Base-by-base conservation (phyloP, 1,139 yeast species). In the Keqinozyma sinolaborantium region DNA sequence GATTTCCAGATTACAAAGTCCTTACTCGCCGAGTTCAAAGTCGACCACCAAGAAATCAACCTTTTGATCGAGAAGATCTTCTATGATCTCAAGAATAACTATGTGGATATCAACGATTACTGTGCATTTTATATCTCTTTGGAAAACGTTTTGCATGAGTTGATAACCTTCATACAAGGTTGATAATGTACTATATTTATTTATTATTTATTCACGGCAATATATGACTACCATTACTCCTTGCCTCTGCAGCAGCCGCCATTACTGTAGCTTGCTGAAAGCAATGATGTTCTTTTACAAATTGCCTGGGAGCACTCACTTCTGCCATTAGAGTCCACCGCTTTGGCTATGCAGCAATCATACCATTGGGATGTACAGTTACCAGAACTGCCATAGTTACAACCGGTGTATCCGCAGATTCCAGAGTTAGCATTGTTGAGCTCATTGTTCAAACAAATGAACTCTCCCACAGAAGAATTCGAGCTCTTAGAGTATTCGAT, bases 41-140 rank as follows among this genome's bases (percentile, higher is more conserved):
- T 33, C 16, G 45, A 42, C 27, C 33, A 37, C 8, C 31, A 36
- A 5, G 71, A 67, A 30, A 45, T 67, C 32, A 36, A 44, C 19
- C 60, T 63, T 33, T 48, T 67, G 42, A 61, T 56, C 36, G 66
- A 64, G 28, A 67, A 66, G 41, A 64, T 68, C 15, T 52, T 54
- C 33, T 68, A 65, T 34, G 73, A 67, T 38, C 60, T 67, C 38
- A 51, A 65, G 27, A 66, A 68, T 45, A 68, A 68, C 37, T 67
- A 59, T 44, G 72, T 67, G 25, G 72, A 67, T 46, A 57, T 66
- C 28, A 66, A 65, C 39, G 73, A 68, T 39, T 68, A 67, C 35
- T 68, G 74, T 55, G 64, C 71, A 1, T 66, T 68, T 40, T 68
- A 66, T 39, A 50, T 64, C 25, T 59, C 68, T 20, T 58, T 67